Evolutionary conservation across 108 stramenopile species (phyloP).

Genomic region (Cyclostephanos invisitatus): DNA sequence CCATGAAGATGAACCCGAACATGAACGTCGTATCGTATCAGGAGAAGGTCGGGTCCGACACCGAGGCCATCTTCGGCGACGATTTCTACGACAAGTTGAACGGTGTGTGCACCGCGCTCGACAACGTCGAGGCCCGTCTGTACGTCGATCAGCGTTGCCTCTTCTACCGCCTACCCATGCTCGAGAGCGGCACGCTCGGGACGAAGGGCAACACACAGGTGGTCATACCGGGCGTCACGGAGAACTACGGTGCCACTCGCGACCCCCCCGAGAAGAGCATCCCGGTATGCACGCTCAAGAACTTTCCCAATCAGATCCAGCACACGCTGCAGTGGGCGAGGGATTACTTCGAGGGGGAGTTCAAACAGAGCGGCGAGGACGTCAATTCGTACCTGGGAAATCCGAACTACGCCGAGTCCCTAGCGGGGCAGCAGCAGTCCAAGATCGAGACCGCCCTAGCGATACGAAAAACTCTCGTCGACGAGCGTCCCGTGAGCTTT

Average conservation of each 20-base stretch:
- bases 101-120: slow-evolving; percentile 98
- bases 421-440: slow-evolving; percentile 89
- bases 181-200: slow-evolving; percentile 97
- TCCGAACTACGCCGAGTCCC: slow-evolving; percentile 72
- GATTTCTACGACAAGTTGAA: slow-evolving; percentile 94
- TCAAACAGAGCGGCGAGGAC: slow-evolving; percentile 95
- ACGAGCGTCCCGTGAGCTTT: slow-evolving; percentile 85
- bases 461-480: slow-evolving; percentile 81
- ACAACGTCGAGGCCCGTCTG: slow-evolving; percentile 98
- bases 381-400: slow-evolving; percentile 90
- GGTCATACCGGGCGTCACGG: slow-evolving; percentile 96
- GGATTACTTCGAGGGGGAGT: slow-evolving; percentile 98
- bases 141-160: slow-evolving; percentile 97
- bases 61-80: slow-evolving; percentile 96
- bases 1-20: slow-evolving; percentile 87
- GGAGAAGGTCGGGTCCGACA: slow-evolving; percentile 91
- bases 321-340: slow-evolving; percentile 99
- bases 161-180: slow-evolving; percentile 95
- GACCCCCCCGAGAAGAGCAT: slow-evolving; percentile 98
- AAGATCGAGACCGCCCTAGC: slow-evolving; percentile 87
- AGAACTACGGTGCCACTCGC: slow-evolving; percentile 97
- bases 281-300: slow-evolving; percentile 99
- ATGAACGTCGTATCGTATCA: slow-evolving; percentile 90
- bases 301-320: slow-evolving; percentile 99
- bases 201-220: slow-evolving; percentile 98